phyloP scores from a whole-genome alignment of 129 eudicot species.

The Centella asiatica region DNA sequence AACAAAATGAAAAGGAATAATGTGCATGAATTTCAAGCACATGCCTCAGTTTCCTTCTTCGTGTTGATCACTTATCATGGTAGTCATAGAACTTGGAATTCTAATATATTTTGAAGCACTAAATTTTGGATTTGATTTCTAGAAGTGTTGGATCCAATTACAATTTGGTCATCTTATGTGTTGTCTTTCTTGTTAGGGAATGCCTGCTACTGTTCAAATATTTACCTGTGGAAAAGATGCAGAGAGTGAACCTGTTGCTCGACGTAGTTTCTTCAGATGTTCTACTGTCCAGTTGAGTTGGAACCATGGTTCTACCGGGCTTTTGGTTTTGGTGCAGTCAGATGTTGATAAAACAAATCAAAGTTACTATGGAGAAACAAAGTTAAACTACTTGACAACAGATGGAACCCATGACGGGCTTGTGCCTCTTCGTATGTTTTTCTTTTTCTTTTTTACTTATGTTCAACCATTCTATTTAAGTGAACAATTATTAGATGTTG shows the following conservation, averaged over 20 bases:
- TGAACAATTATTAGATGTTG: too few relatives aligned
- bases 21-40: neutral
- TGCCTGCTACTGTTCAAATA: constrained; percentile 93
- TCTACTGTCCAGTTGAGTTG: constrained; percentile 78
- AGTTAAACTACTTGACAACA: constrained; percentile 76
- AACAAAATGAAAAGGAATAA: neutral
- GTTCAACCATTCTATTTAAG: too few relatives aligned
- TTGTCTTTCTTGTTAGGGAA: constrained; percentile 56
- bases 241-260: constrained; percentile 56
- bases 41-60: neutral
- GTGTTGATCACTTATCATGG: too few relatives aligned
- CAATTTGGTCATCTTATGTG: neutral
- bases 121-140: neutral
- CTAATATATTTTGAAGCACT: neutral
- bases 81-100: too few relatives aligned
- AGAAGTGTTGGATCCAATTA: neutral
- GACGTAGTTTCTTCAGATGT: constrained; percentile 85
- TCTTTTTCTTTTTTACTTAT: neutral
- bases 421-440: constrained; percentile 75
- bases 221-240: constrained; percentile 56
- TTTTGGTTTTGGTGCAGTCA: constrained; percentile 71
- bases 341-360: constrained; percentile 99
- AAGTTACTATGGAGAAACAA: constrained; percentile 97
- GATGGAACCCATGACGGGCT: constrained; percentile 84
- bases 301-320: constrained; percentile 89